Conservation (phyloP, 1,139 yeast genomes). For the Meyerozyma elateridarum region DNA sequence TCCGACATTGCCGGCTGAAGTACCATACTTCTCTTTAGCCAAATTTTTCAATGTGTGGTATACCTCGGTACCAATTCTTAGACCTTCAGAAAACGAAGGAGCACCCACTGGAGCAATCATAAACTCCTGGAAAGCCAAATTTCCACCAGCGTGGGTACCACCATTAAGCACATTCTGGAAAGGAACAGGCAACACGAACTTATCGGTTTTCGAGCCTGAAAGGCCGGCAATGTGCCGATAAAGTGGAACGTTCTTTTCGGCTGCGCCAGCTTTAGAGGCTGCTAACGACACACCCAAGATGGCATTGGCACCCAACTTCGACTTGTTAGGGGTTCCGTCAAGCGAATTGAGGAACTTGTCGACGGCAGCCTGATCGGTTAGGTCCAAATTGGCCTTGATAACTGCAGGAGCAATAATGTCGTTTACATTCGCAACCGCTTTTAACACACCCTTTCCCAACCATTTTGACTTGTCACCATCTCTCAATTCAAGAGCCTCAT, state of each 20-base stretch:
- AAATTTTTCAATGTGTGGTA: conserved; percentile 90
- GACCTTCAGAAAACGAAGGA: conserved; percentile 81
- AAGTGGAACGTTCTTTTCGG: conserved; percentile 17
- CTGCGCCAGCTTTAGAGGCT: conserved; percentile 19
- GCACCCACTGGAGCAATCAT: conserved; percentile 96
- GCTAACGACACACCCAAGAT: conserved; percentile 19
- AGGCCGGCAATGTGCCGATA: conserved; percentile 17
- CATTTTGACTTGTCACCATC: conserved; percentile 20
- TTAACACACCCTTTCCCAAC: conserved; percentile 19
- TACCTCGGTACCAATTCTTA: conserved; percentile 94
- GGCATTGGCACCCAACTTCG: conserved; percentile 20
- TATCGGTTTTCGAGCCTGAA: conserved; percentile 34
- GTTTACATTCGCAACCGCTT: conserved; percentile 19
- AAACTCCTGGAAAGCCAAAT: conserved; percentile 96
- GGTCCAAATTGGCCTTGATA: conserved; percentile 15
- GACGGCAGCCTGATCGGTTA: conserved; percentile 15
- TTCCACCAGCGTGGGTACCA: conserved; percentile 99
- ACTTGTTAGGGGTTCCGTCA: conserved; percentile 20
- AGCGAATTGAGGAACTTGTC: conserved; percentile 18
- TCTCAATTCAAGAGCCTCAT: conserved; percentile 19
- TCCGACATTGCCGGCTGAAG: conserved; percentile 98
- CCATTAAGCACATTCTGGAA: conserved; percentile 98
- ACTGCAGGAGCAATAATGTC: conserved; percentile 17
- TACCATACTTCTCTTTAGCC: conserved; percentile 91
- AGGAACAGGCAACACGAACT: conserved; percentile 89